Evolutionary conservation across 257 asterid genomes (phyloP).

Genomic region (Solanum megistacrolobum): DNA sequence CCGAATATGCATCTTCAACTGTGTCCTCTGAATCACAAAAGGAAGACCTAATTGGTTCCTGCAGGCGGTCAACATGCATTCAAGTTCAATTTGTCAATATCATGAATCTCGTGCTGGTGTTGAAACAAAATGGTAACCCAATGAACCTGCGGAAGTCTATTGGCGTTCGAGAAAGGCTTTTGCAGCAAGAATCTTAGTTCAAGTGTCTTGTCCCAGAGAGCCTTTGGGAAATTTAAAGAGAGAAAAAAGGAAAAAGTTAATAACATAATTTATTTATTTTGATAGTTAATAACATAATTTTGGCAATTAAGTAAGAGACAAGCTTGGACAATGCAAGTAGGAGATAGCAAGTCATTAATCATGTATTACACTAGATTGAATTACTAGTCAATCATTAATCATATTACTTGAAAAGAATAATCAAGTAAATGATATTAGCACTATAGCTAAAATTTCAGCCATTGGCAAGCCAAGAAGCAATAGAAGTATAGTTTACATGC

Average conservation of each 20-base stretch:
- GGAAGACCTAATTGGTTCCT: slow-evolving; percentile 73
- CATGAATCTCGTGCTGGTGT: not conserved
- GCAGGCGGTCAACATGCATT: slow-evolving; percentile 5
- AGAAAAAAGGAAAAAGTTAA: not conserved
- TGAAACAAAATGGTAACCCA: not conserved
- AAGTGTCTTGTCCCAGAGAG: slow-evolving; percentile 93
- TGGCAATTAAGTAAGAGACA: not conserved
- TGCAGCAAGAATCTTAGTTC: slow-evolving; percentile 90
- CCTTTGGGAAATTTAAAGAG: slow-evolving; percentile 31
- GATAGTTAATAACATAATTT: not conserved
- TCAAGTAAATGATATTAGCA: not conserved
- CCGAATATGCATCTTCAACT: slow-evolving; percentile 66
- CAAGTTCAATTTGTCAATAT: not conserved
- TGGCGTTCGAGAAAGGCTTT: slow-evolving; percentile 65
- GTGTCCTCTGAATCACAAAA: slow-evolving; percentile 38
- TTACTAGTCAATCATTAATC: not conserved
- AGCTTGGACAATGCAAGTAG: not conserved
- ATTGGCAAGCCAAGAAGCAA: not conserved
- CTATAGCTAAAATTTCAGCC: not conserved
- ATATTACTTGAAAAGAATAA: not conserved
- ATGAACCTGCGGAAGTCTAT: slow-evolving; percentile 91
- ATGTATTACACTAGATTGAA: not conserved
- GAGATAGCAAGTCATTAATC: not conserved
- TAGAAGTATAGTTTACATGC: not conserved
- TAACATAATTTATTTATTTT: not conserved